Evolutionary conservation across 176 grass and related monocot genomes (phyloP).

Genomic region (Carex pumila): DNA sequence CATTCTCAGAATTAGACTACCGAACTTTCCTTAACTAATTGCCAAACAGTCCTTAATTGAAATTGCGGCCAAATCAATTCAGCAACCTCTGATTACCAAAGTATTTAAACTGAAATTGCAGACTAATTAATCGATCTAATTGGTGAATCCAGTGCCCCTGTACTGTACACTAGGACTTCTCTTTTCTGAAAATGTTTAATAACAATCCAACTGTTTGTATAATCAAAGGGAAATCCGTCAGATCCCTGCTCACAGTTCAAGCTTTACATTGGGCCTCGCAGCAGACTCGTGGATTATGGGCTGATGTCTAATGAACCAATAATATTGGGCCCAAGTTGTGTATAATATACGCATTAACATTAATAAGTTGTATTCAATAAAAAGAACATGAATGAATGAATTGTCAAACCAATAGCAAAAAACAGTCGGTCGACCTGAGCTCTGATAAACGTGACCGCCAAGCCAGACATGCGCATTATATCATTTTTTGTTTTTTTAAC

Average conservation of each 20-base stretch:
- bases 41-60: no score
- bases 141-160: no score
- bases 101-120: no score
- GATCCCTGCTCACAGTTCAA: background rate
- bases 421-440: background rate
- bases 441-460: background rate
- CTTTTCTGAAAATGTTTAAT: no score
- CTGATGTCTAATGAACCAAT: background rate
- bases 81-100: no score
- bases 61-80: no score
- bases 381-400: background rate
- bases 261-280: background rate
- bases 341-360: background rate
- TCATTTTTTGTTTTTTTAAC: background rate
- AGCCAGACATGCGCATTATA: background rate
- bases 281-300: background rate
- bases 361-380: no score
- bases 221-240: background rate
- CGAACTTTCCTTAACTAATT: no score
- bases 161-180: no score
- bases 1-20: no score
- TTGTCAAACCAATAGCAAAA: background rate
- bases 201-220: no score
- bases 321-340: background rate
- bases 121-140: no score